Percentiles rank a stretch among this genome's conserved stretches.
Conservation (phyloP, 2,329 filamentous ascomycete species). For the Seiridium unicorne region DNA sequence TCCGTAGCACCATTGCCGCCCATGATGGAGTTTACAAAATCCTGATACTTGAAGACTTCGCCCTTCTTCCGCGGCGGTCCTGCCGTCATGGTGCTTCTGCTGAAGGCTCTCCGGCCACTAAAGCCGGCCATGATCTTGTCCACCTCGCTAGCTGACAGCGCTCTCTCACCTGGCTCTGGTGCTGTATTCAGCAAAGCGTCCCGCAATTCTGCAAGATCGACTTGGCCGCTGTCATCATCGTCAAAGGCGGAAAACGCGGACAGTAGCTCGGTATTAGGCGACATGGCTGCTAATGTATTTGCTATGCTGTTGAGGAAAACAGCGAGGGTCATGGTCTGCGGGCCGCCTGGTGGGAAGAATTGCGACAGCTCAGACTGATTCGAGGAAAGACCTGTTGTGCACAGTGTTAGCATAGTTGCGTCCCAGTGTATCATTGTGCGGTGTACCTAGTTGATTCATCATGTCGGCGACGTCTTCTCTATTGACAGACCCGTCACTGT, state of each 20-base stretch:
- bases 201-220: constrained; percentile 78
- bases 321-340: constrained; percentile 77
- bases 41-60: constrained; percentile 90
- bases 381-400: constrained; percentile 67
- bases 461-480: constrained; percentile 85
- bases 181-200: constrained; percentile 81
- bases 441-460: constrained; percentile 73
- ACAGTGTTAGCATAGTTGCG: neutral
- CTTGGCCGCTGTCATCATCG: constrained; percentile 89
- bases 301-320: constrained; percentile 83
- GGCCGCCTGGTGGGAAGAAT: constrained; percentile 76
- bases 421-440: neutral
- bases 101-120: constrained; percentile 52
- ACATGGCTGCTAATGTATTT: constrained; percentile 69
- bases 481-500: constrained; percentile 81
- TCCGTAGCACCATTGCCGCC: constrained; percentile 42
- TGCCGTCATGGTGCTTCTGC: constrained; percentile 34
- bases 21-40: constrained; percentile 76
- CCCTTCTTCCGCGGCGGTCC: constrained; percentile 63
- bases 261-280: constrained; percentile 74
- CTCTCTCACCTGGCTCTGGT: constrained; percentile 67
- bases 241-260: constrained; percentile 95
- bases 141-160: constrained; percentile 70
- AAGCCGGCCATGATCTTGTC: constrained; percentile 88
- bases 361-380: constrained; percentile 67